These are phyloP conservation scores for Nemophila menziesii DNA, from an alignment of 257 asterid species.

Conservation along the genomic window DNA sequence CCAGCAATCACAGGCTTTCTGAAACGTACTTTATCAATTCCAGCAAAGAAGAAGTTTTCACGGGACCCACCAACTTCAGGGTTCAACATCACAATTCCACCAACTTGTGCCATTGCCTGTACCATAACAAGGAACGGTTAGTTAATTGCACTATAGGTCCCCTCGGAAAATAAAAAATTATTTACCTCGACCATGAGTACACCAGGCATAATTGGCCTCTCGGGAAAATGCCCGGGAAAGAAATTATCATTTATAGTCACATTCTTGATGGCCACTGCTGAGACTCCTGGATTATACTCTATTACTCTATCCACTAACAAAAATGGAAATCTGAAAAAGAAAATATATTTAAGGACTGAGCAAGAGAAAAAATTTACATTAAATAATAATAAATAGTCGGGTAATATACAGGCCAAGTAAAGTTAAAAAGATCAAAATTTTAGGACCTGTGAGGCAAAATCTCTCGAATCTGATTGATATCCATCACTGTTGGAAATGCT, in stretches of 20 bases:
- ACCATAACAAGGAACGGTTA: not conserved
- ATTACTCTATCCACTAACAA: conserved; percentile 86
- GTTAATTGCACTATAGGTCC: not conserved
- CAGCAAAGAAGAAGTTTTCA: conserved; percentile 75
- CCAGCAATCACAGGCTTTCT: conserved; percentile 84
- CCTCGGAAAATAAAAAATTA: conserved; percentile 7
- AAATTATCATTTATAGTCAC: conserved; percentile 83
- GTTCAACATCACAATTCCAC: conserved; percentile 74
- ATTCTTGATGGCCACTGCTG: conserved; percentile 87
- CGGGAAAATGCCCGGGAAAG: conserved; percentile 90
- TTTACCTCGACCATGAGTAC: conserved; percentile 97
- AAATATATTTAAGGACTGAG: conserved; percentile 7
- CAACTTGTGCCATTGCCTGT: conserved; percentile 98
- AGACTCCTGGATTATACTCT: conserved; percentile 72
- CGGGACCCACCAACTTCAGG: conserved; percentile 84
- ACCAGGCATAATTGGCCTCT: conserved; percentile 96
- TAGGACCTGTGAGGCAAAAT: conserved; percentile 78
- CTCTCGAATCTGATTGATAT: conserved; percentile 76
- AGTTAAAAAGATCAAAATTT: conserved; percentile 1
- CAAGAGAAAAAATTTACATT: conserved; percentile 1
- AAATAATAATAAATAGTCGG: too few species aligned
- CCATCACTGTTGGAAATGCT: conserved; percentile 73
- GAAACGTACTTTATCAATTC: conserved; percentile 79
- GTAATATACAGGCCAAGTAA: conserved; percentile 1
- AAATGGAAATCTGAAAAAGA: conserved; percentile 52